A percentile compares a stretch with the other conserved stretches of the same genome.
These are phyloP conservation scores for Fraxinus pennsylvanica DNA, from an alignment of 257 asterid genomes.

Conservation along the genomic window DNA sequence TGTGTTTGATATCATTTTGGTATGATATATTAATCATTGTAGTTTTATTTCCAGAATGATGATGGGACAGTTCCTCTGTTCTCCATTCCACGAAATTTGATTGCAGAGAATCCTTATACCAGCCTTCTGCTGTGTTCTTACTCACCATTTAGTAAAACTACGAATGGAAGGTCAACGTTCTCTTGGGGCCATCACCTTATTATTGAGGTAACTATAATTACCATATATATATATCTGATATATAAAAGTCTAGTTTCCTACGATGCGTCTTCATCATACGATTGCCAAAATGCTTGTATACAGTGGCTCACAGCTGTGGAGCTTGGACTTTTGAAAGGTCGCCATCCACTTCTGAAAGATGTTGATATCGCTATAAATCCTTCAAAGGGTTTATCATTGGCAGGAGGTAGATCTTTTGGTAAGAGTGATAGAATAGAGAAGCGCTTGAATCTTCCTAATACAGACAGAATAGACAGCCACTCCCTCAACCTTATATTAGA, in stretches of 20 bases:
- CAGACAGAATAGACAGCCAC: conserved; percentile 29
- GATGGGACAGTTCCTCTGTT: conserved; percentile 69
- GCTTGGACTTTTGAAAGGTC: conserved; percentile 96
- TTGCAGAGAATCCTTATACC: conserved; percentile 85
- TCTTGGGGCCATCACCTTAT: conserved; percentile 79
- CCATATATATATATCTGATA: not conserved
- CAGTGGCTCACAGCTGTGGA: conserved; percentile 97
- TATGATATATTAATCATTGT: not conserved
- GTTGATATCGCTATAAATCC: conserved; percentile 76
- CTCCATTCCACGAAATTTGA: conserved; percentile 79
- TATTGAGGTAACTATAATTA: conserved; percentile 62
- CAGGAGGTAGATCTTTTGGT: conserved; percentile 40
- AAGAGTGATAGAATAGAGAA: conserved; percentile 34
- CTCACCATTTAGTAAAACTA: conserved; percentile 41
- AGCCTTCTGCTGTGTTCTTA: conserved; percentile 82
- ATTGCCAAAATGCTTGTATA: conserved; percentile 31
- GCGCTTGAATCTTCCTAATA: conserved; percentile 41
- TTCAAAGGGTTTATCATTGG: conserved; percentile 53
- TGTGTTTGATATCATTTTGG: conserved; percentile 30
- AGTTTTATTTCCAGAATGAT: conserved; percentile 52
- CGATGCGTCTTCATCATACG: conserved; percentile 14
- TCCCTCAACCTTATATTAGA: conserved; percentile 36
- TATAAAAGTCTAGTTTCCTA: conserved; percentile 9
- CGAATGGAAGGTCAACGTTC: conserved; percentile 36
- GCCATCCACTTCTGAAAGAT: conserved; percentile 90